Evolutionary conservation across 768 basidiomycete species (phyloP).

Genomic region (Podaxis rugospora): DNA sequence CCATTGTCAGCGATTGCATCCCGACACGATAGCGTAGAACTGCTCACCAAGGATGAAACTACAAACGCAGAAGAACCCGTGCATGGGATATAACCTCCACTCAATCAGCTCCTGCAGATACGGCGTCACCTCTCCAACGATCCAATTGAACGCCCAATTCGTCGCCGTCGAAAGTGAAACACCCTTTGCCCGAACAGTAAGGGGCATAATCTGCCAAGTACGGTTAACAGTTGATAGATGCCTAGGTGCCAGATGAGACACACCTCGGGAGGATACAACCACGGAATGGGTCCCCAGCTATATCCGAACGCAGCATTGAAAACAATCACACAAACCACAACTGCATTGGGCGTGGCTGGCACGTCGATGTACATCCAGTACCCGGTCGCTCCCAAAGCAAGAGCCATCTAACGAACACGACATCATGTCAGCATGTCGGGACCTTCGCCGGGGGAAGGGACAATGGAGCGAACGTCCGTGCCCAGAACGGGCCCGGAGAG

Average conservation of each 20-base stretch:
- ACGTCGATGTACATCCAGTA: slow-evolving; percentile 95
- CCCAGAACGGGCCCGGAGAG: background rate
- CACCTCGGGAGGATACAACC: slow-evolving; percentile 86
- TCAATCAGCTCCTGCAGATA: slow-evolving; percentile 80
- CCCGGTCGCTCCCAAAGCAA: slow-evolving; percentile 74
- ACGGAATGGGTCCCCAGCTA: slow-evolving; percentile 88
- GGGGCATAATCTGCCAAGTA: slow-evolving; percentile 74
- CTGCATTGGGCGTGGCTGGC: slow-evolving; percentile 78
- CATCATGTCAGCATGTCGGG: background rate
- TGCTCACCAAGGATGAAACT: slow-evolving; percentile 72
- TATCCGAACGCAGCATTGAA: slow-evolving; percentile 95
- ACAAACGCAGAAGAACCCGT: slow-evolving; percentile 86
- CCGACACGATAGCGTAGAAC: background rate
- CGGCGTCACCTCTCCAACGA: slow-evolving; percentile 87
- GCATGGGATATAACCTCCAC: slow-evolving; percentile 95
- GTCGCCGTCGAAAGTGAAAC: slow-evolving; percentile 92
- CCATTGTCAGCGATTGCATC: slow-evolving; percentile 1
- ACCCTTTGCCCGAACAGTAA: slow-evolving; percentile 89
- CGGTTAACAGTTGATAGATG: background rate
- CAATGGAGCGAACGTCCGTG: background rate
- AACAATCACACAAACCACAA: slow-evolving; percentile 84
- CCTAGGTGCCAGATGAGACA: slow-evolving; percentile 8
- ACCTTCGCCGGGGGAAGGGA: background rate
- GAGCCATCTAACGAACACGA: slow-evolving; percentile 59
- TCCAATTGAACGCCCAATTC: slow-evolving; percentile 84